These are phyloP conservation scores for Leucosporidium yakuticum DNA, from an alignment of 768 basidiomycete species.

Conservation along the genomic window DNA sequence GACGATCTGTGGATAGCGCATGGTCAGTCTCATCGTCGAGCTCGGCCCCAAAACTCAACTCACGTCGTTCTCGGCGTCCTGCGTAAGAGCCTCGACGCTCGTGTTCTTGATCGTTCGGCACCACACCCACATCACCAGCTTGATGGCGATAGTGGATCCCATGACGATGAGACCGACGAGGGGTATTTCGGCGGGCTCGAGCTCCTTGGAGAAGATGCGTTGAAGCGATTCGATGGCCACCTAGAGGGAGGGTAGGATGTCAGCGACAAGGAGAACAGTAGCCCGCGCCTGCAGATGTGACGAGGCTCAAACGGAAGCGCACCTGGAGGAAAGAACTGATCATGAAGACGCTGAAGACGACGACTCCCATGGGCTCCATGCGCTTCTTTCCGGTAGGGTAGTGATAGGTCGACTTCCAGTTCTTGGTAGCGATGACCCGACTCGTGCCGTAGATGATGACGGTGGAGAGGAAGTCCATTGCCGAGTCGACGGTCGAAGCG, in stretches of 20 bases:
- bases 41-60: background rate
- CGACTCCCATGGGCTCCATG: slow-evolving; percentile 47
- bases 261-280: background rate
- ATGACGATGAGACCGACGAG: slow-evolving; percentile 35
- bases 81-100: slow-evolving; percentile 45
- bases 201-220: slow-evolving; percentile 36
- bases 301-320: background rate
- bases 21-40: background rate
- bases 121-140: slow-evolving; percentile 32
- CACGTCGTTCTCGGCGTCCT: slow-evolving; percentile 48
- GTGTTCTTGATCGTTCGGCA: slow-evolving; percentile 33
- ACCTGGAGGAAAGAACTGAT: slow-evolving; percentile 40
- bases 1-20: slow-evolving; percentile 14
- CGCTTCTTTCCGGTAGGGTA: slow-evolving; percentile 17
- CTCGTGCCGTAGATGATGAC: slow-evolving; percentile 46
- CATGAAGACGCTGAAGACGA: slow-evolving; percentile 47
- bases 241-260: slow-evolving; percentile 26
- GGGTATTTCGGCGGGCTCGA: slow-evolving; percentile 33
- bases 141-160: slow-evolving; percentile 45
- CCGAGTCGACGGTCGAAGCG: slow-evolving; percentile 46
- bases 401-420: slow-evolving; percentile 26
- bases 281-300: too few relatives aligned
- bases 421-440: slow-evolving; percentile 39
- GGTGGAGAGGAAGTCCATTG: slow-evolving; percentile 46
- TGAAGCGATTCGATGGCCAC: slow-evolving; percentile 47